Evolutionary conservation across 2,329 filamentous ascomycete species (phyloP), one percentile per base, ranked within the genome.

Genomic region (Arthrobotrys entomopaga): DNA sequence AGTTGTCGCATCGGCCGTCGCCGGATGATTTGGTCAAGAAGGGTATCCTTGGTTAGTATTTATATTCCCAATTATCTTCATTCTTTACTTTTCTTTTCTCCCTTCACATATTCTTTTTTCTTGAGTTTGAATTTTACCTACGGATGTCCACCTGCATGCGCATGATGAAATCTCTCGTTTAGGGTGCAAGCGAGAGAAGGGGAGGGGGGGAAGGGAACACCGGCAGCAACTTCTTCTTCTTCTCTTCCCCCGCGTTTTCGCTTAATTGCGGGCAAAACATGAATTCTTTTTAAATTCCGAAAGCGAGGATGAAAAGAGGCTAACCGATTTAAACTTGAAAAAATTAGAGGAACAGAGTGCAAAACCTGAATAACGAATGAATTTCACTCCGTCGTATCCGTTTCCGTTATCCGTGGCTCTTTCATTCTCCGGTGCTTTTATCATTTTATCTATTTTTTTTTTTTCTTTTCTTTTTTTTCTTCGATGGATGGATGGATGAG

Each of bases 11-110:
- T 16, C 56, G 78, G 20, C 78, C 77, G 3, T 60, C 69, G 42
- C 73, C 77, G n/a, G 76, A 77, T 40, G 75, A 78, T 40, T 69
- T 79, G 42, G 77, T 79, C 50, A 50, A 78, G 64, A 78, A 78
- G 64, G 78, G 78, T 1, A 78, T 78, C 52, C 76, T 79, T 43
- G 57, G 77, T 79, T 67, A 76, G 77, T 60, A 69, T 16, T 6
- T 10, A 2, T 40, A n/a, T 50, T 57, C 20, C 22, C 24, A 50
- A 5, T 2, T 16, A 53, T 26, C 58, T 46, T 22, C 40, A 40
- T 54, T 29, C 20, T 50, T 16, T 42, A 22, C 19, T 15, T 42
- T 7, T 22, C 42, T 16, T 5, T 19, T 11, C 40, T 22, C 10
- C 50, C n/a, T 40, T 24, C n/a, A 22, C 22, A 7, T 52, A n/a